Conservation (phyloP, 225 moss, liverwort and hornwort genomes). For the Physcomitrellopsis africana region DNA sequence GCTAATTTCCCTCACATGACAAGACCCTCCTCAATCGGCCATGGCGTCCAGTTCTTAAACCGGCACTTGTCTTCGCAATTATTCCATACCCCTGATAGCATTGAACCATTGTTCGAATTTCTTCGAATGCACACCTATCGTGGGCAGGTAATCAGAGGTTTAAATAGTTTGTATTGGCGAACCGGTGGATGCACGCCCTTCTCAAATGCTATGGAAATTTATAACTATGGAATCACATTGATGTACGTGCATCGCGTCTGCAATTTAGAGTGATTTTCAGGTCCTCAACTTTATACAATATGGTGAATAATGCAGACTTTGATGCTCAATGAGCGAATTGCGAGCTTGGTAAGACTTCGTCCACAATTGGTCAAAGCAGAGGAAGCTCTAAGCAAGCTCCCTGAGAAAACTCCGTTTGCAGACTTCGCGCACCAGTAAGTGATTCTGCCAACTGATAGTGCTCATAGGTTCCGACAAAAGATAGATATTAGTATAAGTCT, state of each 20-base stretch:
- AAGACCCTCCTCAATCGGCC: constrained; percentile 65
- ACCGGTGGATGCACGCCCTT: background rate
- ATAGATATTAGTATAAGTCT: too few species aligned
- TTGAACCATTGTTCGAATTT: constrained; percentile 71
- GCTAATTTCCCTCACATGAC: constrained; percentile 74
- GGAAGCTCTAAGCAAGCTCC: constrained; percentile 46
- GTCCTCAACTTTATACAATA: too few species aligned
- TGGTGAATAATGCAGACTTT: constrained; percentile 34
- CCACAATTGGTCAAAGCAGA: constrained; percentile 63
- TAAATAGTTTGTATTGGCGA: background rate
- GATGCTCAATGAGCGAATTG: constrained; percentile 72
- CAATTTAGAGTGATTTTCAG: too few species aligned
- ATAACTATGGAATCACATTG: background rate
- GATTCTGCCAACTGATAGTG: background rate
- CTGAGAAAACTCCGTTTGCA: constrained; percentile 48
- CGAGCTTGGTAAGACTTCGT: constrained; percentile 44
- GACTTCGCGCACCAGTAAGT: constrained; percentile 54
- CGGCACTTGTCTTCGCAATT: constrained; percentile 74
- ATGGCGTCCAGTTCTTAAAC: constrained; percentile 79
- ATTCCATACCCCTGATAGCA: constrained; percentile 56
- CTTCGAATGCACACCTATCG: constrained; percentile 58
- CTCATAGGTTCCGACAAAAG: background rate
- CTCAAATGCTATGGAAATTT: background rate
- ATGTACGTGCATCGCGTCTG: background rate
- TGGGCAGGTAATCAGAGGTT: constrained; percentile 44